Conservation (phyloP, 163 green algal genomes). For the Volvox carteri region DNA sequence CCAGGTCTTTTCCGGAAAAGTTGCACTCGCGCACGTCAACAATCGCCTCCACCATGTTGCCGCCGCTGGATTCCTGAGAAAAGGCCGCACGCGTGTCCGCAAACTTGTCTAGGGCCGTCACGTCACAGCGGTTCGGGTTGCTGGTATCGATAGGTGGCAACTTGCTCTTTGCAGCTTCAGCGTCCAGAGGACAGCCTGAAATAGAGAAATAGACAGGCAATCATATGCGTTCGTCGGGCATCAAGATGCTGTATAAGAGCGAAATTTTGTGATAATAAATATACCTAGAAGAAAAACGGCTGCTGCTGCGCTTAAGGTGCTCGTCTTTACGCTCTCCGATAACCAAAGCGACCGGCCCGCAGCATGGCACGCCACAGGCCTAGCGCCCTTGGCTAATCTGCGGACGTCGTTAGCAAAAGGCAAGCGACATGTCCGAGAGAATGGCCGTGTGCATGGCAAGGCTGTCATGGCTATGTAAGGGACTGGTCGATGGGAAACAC, state of each 20-base stretch:
- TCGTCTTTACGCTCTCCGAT: not conserved
- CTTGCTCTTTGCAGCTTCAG: slow-evolving; percentile 15
- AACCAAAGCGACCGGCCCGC: not conserved
- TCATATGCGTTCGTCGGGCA: too few species aligned
- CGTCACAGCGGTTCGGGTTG: slow-evolving; percentile 37
- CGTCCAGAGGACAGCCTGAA: slow-evolving; percentile 31
- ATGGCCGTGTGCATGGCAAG: not conserved
- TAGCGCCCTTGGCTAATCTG: not conserved
- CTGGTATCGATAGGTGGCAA: slow-evolving; percentile 33
- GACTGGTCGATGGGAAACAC: not conserved
- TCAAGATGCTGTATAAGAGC: too few species aligned
- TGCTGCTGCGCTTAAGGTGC: not conserved
- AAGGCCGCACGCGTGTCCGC: slow-evolving; percentile 55
- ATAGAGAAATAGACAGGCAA: too few species aligned
- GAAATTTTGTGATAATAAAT: too few species aligned
- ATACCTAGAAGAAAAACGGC: slow-evolving; percentile 11
- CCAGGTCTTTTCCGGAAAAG: slow-evolving; percentile 48
- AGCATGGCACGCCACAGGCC: slow-evolving; percentile 10
- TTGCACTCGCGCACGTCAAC: slow-evolving; percentile 68
- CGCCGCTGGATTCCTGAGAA: slow-evolving; percentile 50
- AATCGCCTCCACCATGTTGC: slow-evolving; percentile 72
- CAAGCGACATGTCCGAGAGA: not conserved
- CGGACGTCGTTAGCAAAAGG: not conserved
- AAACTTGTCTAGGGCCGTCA: slow-evolving; percentile 51
- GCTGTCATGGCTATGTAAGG: not conserved